phyloP scores from a whole-genome alignment of 805 yeast genomes.

The Kodamaea hsintzibuensis region DNA sequence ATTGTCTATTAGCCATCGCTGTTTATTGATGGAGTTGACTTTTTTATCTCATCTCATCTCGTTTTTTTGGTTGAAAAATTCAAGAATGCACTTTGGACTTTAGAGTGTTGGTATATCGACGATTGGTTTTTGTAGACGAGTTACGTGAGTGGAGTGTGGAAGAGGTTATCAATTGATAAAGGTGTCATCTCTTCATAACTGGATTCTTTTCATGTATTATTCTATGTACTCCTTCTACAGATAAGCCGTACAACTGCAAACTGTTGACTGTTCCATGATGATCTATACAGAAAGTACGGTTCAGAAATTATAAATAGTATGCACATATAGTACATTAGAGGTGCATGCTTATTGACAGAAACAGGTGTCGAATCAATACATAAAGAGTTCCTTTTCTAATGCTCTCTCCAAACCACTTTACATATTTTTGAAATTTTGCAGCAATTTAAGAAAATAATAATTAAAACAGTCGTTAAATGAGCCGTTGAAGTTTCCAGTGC shows the following conservation, averaged over 20 bases:
- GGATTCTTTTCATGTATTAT: no score
- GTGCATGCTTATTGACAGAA: no score
- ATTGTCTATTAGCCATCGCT: constrained; percentile 58
- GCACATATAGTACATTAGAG: no score
- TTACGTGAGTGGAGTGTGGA: not conserved
- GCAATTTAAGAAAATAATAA: not conserved
- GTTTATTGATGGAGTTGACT: not conserved
- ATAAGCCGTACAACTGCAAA: no score
- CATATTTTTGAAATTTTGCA: not conserved
- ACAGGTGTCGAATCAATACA: not conserved
- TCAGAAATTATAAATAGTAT: no score
- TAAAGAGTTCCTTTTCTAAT: not conserved
- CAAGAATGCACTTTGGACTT: not conserved
- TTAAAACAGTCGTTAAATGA: no score
- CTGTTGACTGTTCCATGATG: no score
- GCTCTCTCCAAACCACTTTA: not conserved
- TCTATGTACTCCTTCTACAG: no score
- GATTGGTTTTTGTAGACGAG: not conserved
- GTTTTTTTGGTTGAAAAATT: not conserved
- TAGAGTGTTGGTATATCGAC: not conserved
- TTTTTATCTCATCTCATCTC: constrained; percentile 5
- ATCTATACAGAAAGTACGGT: no score
- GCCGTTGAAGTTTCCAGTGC: no score
- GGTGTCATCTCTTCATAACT: no score
- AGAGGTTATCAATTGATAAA: no score